Evolutionary conservation across 1,284 basidiomycete genomes (phyloP).

Genomic region (Irpex sp.): DNA sequence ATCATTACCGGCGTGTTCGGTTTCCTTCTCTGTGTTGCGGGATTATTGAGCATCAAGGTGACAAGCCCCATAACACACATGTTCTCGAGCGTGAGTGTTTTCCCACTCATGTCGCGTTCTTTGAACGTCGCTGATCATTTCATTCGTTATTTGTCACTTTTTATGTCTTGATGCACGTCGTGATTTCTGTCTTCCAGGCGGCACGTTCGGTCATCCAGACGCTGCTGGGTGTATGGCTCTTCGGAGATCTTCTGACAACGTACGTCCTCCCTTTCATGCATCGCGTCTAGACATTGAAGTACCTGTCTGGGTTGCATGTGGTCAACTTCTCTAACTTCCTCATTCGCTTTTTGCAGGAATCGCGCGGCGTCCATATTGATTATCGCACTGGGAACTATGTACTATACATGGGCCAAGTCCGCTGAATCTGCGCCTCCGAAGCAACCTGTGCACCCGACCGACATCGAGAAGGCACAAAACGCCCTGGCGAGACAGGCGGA

Average conservation of each 20-base stretch:
- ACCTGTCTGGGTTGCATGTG: neutral
- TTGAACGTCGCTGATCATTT: neutral
- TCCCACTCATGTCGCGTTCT: conserved; percentile 4
- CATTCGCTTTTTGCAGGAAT: conserved; percentile 32
- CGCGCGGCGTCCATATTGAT: conserved; percentile 57
- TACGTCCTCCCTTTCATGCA: conserved; percentile 30
- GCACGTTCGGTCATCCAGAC: conserved; percentile 74
- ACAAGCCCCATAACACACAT: conserved; percentile 74
- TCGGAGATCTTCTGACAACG: conserved; percentile 63
- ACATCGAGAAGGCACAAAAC: conserved; percentile 34
- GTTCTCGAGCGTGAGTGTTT: conserved; percentile 62
- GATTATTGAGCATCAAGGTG: conserved; percentile 67
- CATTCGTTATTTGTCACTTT: neutral
- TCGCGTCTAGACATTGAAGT: neutral
- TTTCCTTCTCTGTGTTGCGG: conserved; percentile 68
- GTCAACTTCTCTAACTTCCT: conserved; percentile 4
- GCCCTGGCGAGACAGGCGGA: conserved; percentile 6
- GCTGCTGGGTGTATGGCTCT: conserved; percentile 64
- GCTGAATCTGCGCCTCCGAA: conserved; percentile 32
- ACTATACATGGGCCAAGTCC: conserved; percentile 68
- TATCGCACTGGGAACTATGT: conserved; percentile 64
- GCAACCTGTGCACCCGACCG: conserved; percentile 30
- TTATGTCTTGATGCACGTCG: neutral
- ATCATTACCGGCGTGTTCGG: conserved; percentile 69
- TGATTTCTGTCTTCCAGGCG: conserved; percentile 37